Evolutionary conservation across 768 basidiomycete species (phyloP), one percentile per base, ranked within the genome.

Genomic region (Trametes sanguinea): DNA sequence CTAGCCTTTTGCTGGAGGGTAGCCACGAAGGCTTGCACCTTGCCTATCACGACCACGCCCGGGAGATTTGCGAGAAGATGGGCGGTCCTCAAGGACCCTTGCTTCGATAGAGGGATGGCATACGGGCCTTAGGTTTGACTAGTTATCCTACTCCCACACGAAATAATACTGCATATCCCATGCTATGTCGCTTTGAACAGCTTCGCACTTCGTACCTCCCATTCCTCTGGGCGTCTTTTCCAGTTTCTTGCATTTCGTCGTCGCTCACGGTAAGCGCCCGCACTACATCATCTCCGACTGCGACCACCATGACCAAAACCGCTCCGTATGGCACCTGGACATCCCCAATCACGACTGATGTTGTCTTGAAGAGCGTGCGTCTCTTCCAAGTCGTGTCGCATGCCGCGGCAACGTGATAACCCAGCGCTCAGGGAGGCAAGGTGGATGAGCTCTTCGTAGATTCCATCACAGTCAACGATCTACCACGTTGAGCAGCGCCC

Each of bases 291-390:
- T 32, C 42, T 59, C 17, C 33, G 44, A 48, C 17, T 32, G 27
- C 16, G 43, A 62, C 48, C 35, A 2, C 6, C 29, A 70, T 68
- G 66, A 33, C 58, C 43, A 57, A 54, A 44, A 67, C 64, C 0
- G 83, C 85, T 6, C 83, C 86, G 0, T 89, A 79, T 67, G 88
- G 86, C 29, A 82, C 81, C 22, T 90, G 88, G 87, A 71, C 75
- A 4, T 86, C 85, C 2, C 79, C 83, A 4, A 80, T 89, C 57
- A 79, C 81, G 1, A 75, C 83, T 17, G 81, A 85, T 44, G 73
- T 77, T 35, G 77, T 88, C 60, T 78, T 82, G 3, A 75, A 81
- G 69, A 75, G 75, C 50, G 80, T 81, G 53, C 54, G 64, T 65
- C n/a, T 39, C 40, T 8, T 22, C 4, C 6, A 30, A 13, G 40